Conservation (phyloP, 2,329 filamentous ascomycete species). For the Coniochaeta sp. region DNA sequence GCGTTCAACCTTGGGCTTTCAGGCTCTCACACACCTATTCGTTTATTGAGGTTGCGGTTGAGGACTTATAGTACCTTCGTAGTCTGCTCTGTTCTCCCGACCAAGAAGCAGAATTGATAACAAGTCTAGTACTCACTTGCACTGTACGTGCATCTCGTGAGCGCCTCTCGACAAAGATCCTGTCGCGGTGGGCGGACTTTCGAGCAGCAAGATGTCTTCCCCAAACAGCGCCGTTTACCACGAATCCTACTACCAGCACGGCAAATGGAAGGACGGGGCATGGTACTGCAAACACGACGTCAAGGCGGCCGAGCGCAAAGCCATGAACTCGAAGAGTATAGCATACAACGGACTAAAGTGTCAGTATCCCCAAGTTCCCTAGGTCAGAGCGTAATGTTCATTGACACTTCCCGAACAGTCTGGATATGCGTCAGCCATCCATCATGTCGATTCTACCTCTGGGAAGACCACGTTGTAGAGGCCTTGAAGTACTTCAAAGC, state of each 20-base stretch:
- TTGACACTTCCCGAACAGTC: not conserved
- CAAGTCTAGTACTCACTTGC: no score
- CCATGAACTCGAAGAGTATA: not conserved
- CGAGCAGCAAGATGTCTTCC: not conserved
- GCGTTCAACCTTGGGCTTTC: not conserved
- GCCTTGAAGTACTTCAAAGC: not conserved
- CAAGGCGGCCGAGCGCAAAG: not conserved
- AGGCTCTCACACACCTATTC: not conserved
- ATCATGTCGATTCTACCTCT: constrained; percentile 2
- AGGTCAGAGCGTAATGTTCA: not conserved
- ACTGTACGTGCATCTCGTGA: no score
- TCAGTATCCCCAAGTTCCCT: not conserved
- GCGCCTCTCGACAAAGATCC: no score
- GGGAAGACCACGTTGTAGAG: constrained; percentile 1
- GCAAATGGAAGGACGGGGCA: not conserved
- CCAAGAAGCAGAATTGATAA: no score
- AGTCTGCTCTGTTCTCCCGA: no score
- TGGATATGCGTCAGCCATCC: not conserved
- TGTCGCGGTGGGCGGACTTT: no score
- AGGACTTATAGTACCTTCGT: no score
- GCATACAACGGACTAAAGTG: not conserved
- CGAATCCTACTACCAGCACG: not conserved
- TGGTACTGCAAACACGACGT: not conserved
- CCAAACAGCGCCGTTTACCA: not conserved
- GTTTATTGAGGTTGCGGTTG: no score